Evolutionary conservation across 2,329 filamentous ascomycete genomes (phyloP), one percentile per base, ranked within the genome.

Genomic region (Fragosphaeria purpurea): DNA sequence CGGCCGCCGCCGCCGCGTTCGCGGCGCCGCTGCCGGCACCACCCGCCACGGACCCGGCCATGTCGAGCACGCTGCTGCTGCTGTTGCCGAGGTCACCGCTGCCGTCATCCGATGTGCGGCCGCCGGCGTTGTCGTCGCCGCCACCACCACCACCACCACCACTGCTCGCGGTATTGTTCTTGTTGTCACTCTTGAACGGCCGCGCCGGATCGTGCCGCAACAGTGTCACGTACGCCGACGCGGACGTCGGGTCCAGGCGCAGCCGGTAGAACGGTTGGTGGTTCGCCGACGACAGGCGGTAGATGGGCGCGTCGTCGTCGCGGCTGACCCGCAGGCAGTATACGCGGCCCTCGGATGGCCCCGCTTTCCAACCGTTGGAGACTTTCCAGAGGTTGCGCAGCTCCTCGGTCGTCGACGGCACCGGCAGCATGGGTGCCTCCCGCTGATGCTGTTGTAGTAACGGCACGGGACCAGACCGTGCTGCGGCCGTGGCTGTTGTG

Each of bases 191-290:
- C 63, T 71, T 80, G 66, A 69, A 79, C 1, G 68, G 67, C 65
- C 76, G 83, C 61, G 63, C 73, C 1, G 83, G 82, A 58, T 84
- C 80, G 55, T 80, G 74, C 0, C 79, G 71, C 40, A 71, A 73
- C 53, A 83, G 69, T 2, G 76, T 75, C 57, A 85, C 71, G 58
- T 80, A 73, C 10, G 80, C 80, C 0, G 80, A 81, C 5, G 75
- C 74, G 1, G 80, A 83, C 3, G 80, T 83, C 0, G 80, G 80
- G 60, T 82, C 77, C 22, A 84, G 63, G 4, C 77, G 75, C 55
- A 88, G 68, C 52, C 76, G 80, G 67, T 86, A 88, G 57, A 87
- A 81, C 0, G 83, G 82, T 53, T 85, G 77, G 52, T 83, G 75
- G 0, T 68, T 65, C 1, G 69, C 59, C 0, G 83, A 84, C 2